These are phyloP conservation scores for Phialophora tarda DNA, from an alignment of 2,329 filamentous ascomycete species.

Conservation along the genomic window DNA sequence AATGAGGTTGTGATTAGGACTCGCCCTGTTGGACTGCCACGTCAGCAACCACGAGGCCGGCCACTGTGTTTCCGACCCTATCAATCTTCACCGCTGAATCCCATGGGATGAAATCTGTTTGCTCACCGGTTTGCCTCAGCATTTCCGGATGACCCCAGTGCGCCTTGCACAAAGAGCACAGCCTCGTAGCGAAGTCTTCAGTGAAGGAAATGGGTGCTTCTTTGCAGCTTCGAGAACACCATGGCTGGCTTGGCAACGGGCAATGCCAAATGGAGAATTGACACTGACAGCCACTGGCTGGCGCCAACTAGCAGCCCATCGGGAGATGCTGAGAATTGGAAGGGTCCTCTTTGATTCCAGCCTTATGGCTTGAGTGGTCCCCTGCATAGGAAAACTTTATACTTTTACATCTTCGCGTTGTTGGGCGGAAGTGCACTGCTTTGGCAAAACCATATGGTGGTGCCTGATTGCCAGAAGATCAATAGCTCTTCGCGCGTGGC, in stretches of 20 bases:
- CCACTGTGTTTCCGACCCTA: background rate
- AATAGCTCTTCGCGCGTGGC: background rate
- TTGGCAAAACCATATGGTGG: background rate
- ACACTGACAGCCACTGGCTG: background rate
- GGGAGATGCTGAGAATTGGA: background rate
- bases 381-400: background rate
- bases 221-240: background rate
- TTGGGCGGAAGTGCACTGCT: background rate
- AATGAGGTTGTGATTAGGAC: conserved; percentile 12
- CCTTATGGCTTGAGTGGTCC: background rate
- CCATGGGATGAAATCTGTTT: background rate
- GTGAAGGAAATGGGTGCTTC: background rate
- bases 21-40: conserved; percentile 13
- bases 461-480: background rate
- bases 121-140: conserved; percentile 9
- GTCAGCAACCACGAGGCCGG: conserved; percentile 13
- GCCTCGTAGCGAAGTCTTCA: background rate
- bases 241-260: background rate
- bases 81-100: conserved; percentile 8
- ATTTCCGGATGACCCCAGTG: background rate
- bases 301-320: background rate
- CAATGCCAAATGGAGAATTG: background rate
- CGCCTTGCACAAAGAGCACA: conserved; percentile 8
- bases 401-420: background rate
- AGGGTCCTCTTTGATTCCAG: background rate